These are phyloP conservation scores for Aspergillus brunneoviolaceus DNA, from an alignment of 2,329 filamentous ascomycete genomes.

Conservation along the genomic window DNA sequence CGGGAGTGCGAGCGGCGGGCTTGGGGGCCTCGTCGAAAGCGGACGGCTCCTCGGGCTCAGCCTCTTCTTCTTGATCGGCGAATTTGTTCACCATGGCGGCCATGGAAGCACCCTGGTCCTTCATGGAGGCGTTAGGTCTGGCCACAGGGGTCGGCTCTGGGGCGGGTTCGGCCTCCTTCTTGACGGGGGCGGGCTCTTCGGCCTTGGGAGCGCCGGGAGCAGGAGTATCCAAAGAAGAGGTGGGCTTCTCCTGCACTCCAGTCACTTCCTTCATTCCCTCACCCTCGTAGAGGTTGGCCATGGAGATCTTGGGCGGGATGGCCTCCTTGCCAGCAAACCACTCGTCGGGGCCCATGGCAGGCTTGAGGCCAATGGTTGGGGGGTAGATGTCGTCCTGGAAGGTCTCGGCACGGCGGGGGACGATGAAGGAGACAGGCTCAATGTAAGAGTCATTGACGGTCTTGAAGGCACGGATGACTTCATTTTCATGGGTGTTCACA, in stretches of 20 bases:
- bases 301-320: constrained; percentile 85
- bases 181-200: constrained; percentile 33
- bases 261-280: constrained; percentile 73
- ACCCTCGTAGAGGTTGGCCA: constrained; percentile 89
- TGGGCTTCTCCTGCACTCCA: constrained; percentile 42
- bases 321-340: constrained; percentile 86
- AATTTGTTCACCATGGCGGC: constrained; percentile 82
- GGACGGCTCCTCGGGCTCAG: constrained; percentile 62
- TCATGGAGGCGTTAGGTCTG: constrained; percentile 66
- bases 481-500: constrained; percentile 95
- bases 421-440: constrained; percentile 96
- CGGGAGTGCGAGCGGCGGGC: constrained; percentile 50
- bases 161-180: constrained; percentile 28
- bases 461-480: constrained; percentile 94
- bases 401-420: constrained; percentile 85
- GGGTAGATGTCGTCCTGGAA: constrained; percentile 98
- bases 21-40: constrained; percentile 86
- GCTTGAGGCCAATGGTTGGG: constrained; percentile 74
- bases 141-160: constrained; percentile 36
- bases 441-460: constrained; percentile 93
- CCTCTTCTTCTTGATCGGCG: constrained; percentile 69
- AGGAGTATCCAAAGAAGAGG: constrained; percentile 37
- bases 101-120: constrained; percentile 85
- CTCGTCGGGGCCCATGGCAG: constrained; percentile 75
- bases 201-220: constrained; percentile 54